Evolutionary conservation across 2,329 filamentous ascomycete species (phyloP), one percentile per base, ranked within the genome.

Genomic region (Cryoendolithus antarcticus): DNA sequence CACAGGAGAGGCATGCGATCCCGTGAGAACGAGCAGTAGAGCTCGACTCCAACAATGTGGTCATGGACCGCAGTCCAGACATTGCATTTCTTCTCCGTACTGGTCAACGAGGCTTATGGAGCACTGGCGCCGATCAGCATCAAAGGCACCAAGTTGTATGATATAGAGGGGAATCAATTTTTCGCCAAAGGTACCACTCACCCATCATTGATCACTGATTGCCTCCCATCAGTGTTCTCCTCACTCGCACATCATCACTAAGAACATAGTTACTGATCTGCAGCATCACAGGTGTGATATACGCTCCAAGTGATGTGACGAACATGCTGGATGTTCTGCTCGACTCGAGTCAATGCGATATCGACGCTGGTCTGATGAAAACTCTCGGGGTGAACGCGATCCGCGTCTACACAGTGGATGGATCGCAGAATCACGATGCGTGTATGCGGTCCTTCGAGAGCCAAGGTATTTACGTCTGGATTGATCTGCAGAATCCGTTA

Each of bases 141-240:
- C 32, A 74, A 80, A 39, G 85, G 85, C 37, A 78, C 80, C 65
- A 93, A 93, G 63, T 86, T 93, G 67, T 93, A 93, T 66, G 78
- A 76, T 49, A 75, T 74, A 52, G 75, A 88, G 58, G 85, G 85
- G 47, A 70, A 77, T 27, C 85, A 93, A 57, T 93, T 83, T 69
- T 91, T 77, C 61, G 72, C 91, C 60, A 91, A 88, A 65, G 84
- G 84, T 82, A 61, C 9, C 38, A 10, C 10, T 34, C 29, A 39
- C 12, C 28, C n/a, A 12, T 12, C 8, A 13, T 19, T 19, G 15
- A 37, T 35, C 11, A 44, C 74, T 78, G 44, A 19, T 64, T 62
- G 27, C 59, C 64, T 19, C 15, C 15, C 15, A 19, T 19, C 15
- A 19, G 15, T 19, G 15, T 19, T 19, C 15, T 19, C 15, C 15